Conservation (phyloP, 371 early-diverging fungal genomes). For the Smittium mucronatum region DNA sequence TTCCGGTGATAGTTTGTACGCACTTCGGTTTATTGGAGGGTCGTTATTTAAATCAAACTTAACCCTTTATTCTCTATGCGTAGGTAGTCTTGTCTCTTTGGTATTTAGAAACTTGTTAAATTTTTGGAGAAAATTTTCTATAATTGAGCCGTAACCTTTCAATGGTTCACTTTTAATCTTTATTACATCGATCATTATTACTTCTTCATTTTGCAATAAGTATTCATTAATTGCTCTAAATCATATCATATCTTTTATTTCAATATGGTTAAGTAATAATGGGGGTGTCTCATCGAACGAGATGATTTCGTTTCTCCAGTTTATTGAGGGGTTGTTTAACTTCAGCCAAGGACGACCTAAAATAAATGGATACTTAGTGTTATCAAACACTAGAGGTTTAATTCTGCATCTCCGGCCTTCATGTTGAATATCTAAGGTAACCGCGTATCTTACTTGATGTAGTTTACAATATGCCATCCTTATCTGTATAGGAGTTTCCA, state of each 20-base stretch:
- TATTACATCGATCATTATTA: not conserved
- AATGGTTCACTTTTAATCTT: not conserved
- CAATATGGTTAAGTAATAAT: not conserved
- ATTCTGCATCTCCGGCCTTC: not conserved
- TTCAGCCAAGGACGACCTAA: conserved; percentile 8
- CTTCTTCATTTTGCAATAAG: not conserved
- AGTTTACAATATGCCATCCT: not conserved
- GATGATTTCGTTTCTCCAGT: conserved; percentile 5
- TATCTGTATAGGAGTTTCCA: not conserved
- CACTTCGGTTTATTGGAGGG: not conserved
- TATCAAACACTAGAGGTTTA: not conserved
- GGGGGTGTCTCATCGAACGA: not conserved
- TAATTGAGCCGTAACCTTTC: not conserved
- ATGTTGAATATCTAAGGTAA: not conserved
- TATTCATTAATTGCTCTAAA: not conserved
- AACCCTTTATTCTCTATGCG: not conserved
- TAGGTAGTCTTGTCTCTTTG: not conserved
- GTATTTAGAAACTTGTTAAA: not conserved
- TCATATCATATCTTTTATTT: not conserved
- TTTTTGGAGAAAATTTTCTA: not conserved
- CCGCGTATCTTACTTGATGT: not conserved
- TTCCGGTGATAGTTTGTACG: not conserved
- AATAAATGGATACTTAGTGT: not conserved
- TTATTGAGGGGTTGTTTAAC: conserved; percentile 13
- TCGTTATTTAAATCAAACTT: not conserved